Evolutionary conservation across 83 land plant genomes (phyloP), one percentile per base, ranked within the genome.

Genomic region (Isoetes engelmannii): DNA sequence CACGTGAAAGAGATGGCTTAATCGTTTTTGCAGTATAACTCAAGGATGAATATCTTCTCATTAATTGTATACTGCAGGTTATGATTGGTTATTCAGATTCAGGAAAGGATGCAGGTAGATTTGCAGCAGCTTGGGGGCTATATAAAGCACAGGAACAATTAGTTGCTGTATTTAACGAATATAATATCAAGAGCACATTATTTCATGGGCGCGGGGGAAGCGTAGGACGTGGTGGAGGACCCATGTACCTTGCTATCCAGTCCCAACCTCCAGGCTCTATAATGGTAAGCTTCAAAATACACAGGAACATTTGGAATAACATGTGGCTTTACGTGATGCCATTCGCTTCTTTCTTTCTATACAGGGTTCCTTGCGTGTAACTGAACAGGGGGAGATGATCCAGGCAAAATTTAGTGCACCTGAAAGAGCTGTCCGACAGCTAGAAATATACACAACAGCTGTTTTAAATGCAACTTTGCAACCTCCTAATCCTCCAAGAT

Each of bases 21-120:
- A 28, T 28, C 37, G 37, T 28, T 28, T 28, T 28, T 28, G 37
- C 37, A 28, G 37, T 28, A 28, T 28, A 28, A 28, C 37, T 28
- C 37, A 28, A 28, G 37, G 37, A 28, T 28, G 37, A 28, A 28
- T 28, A 28, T 28, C 1, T 28, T 28, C 37, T 7, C 49, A 49
- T 47, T 5, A 18, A 9, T 58, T 6, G n/a, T 48, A 48, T 13
- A 9, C 41, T 71, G 69, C 80, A 90, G 92, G 89, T 92, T 7
- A 93, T 93, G 98, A 90, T 93, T 72, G 98, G 98, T 44, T 93
- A 93, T 63, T 93, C 96, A 48, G 98, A 93, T 65, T 93, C 98
- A 47, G 96, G 98, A 45, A 93, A 93, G 73, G 98, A 93, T 79
- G 86, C 98, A 48, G 96, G 98, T 9, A 84, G 98, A 8, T 84